Conservation (phyloP, 768 basidiomycete genomes). For the Macrolepiota fuliginosa region DNA sequence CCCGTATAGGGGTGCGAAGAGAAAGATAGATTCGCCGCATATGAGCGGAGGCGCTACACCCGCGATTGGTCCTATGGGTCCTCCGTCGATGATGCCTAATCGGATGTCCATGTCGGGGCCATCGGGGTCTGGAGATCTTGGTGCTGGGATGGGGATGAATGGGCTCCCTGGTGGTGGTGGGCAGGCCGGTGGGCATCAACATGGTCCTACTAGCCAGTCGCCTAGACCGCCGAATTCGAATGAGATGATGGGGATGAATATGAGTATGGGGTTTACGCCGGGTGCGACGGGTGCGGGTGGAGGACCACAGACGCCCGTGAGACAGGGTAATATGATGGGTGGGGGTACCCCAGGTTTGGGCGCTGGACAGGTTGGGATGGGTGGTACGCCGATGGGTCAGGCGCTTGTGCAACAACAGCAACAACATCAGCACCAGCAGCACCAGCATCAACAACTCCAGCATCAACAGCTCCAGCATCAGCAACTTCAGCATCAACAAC, state of each 20-base stretch:
- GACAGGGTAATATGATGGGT: conserved; percentile 10
- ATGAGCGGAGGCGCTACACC: conserved; percentile 1
- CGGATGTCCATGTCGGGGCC: conserved; percentile 6
- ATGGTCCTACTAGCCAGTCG: background rate
- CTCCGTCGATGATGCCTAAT: conserved; percentile 15
- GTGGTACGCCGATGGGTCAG: background rate
- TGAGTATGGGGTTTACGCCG: background rate
- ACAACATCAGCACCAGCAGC: conserved; percentile 11
- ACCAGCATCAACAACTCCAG: background rate
- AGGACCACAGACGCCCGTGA: conserved; percentile 9
- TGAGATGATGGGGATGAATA: conserved; percentile 3
- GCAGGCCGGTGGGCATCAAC: background rate
- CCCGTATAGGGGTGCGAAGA: conserved; percentile 29
- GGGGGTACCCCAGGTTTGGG: conserved; percentile 11
- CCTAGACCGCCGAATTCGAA: conserved; percentile 4
- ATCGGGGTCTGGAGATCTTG: background rate
- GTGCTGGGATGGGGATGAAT: conserved; percentile 2
- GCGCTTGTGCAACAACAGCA: conserved; percentile 9
- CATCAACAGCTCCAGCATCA: background rate
- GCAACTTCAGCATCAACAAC: background rate
- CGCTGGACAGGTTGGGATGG: background rate
- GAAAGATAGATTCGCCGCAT: conserved; percentile 26
- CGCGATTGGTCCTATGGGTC: conserved; percentile 18
- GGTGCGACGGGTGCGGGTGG: background rate
- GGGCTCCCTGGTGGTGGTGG: conserved; percentile 1